Evolutionary conservation across 2,329 filamentous ascomycete species (phyloP).

Genomic region (Trichoderma hamatum): DNA sequence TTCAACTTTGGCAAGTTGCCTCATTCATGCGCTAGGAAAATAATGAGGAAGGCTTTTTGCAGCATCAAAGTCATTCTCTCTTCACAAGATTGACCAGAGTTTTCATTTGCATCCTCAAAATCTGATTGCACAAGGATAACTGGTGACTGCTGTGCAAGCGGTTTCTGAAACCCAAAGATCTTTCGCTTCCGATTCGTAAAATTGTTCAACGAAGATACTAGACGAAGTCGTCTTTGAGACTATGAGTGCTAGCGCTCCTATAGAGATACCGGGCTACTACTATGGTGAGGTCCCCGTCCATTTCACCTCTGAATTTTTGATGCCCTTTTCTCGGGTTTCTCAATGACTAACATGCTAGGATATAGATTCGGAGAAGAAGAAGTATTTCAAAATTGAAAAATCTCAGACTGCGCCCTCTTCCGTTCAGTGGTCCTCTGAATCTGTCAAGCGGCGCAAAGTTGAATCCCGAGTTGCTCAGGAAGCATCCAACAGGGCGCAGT

Average conservation of each 20-base stretch:
- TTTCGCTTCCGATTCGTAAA: not conserved
- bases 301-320: not conserved
- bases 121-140: not conserved
- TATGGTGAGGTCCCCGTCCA: conserved; percentile 46
- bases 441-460: conserved; percentile 59
- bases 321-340: not conserved
- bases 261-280: conserved; percentile 57
- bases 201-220: not conserved
- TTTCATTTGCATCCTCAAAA: not conserved
- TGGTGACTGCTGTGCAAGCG: not conserved
- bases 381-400: conserved; percentile 70
- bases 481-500: conserved; percentile 35
- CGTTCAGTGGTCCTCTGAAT: conserved; percentile 59
- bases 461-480: conserved; percentile 44
- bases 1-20: not conserved
- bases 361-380: conserved; percentile 59
- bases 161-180: not conserved
- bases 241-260: conserved; percentile 34
- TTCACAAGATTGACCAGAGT: not conserved
- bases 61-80: not conserved
- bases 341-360: not conserved
- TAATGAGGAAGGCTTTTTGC: not conserved
- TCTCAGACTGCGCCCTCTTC: conserved; percentile 54
- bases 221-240: conserved; percentile 9
- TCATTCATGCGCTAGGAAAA: not conserved